These are phyloP conservation scores for Murraya paniculata DNA, from an alignment of 345 rosid genomes.

Conservation along the genomic window DNA sequence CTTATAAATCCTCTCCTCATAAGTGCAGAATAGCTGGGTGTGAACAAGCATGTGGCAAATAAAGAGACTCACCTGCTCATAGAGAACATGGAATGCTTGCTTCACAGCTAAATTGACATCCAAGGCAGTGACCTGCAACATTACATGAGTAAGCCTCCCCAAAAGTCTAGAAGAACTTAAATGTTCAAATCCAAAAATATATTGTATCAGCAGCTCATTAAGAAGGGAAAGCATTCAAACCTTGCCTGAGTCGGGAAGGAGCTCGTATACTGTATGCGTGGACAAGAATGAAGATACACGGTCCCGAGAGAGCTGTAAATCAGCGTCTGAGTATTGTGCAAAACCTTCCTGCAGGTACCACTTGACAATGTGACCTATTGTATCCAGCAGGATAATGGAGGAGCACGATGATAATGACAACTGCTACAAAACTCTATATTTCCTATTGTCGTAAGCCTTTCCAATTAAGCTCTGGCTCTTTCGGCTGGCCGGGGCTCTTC, in stretches of 20 bases:
- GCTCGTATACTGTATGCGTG: slow-evolving; percentile 79
- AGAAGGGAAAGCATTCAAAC: slow-evolving; percentile 54
- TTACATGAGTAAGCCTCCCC: slow-evolving; percentile 2
- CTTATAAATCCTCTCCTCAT: not conserved
- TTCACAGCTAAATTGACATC: slow-evolving; percentile 93
- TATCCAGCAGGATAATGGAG: not conserved
- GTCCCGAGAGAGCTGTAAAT: slow-evolving; percentile 70
- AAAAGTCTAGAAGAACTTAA: not conserved
- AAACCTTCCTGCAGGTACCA: slow-evolving; percentile 45
- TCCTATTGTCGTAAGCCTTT: not conserved
- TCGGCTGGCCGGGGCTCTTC: not conserved
- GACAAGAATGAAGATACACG: slow-evolving; percentile 69
- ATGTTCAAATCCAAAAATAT: not conserved
- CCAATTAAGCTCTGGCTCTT: not conserved
- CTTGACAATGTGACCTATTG: slow-evolving; percentile 17
- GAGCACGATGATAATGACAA: not conserved
- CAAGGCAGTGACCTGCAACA: slow-evolving; percentile 77
- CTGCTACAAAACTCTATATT: not conserved
- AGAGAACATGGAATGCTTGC: slow-evolving; percentile 95
- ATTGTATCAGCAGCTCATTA: slow-evolving; percentile 20
- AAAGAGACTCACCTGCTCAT: slow-evolving; percentile 76
- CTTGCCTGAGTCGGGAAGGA: slow-evolving; percentile 98
- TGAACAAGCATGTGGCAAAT: not conserved
- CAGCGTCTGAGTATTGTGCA: slow-evolving; percentile 59
- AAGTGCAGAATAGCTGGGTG: not conserved